These are phyloP conservation scores for Penicillium digitatum DNA, from an alignment of 2,329 filamentous ascomycete species.

Conservation along the genomic window DNA sequence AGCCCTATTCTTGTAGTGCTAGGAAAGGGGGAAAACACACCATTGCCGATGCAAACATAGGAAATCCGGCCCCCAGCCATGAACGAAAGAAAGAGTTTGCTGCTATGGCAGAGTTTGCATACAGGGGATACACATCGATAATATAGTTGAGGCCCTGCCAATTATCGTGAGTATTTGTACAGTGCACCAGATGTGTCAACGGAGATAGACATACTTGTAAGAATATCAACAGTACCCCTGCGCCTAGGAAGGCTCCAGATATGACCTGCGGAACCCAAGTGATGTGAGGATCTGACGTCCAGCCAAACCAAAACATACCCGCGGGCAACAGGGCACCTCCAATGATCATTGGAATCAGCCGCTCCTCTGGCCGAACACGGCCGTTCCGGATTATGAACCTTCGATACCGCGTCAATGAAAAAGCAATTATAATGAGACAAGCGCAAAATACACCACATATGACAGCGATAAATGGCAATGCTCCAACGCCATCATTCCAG, in stretches of 20 bases:
- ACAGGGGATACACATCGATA: constrained; percentile 33
- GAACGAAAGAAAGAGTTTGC: constrained; percentile 31
- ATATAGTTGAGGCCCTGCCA: constrained; percentile 31
- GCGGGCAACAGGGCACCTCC: constrained; percentile 40
- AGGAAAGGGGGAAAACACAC: neutral
- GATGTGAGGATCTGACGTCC: constrained; percentile 41
- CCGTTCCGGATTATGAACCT: constrained; percentile 16
- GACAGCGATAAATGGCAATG: constrained; percentile 46
- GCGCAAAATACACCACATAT: constrained; percentile 43
- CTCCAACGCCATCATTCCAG: constrained; percentile 42
- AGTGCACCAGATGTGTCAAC: too few relatives aligned
- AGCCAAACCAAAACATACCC: constrained; percentile 48
- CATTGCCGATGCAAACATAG: constrained; percentile 25
- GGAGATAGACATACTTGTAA: neutral
- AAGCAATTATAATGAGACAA: constrained; percentile 27
- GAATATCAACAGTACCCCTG: constrained; percentile 2
- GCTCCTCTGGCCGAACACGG: constrained; percentile 38
- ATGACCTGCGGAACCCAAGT: constrained; percentile 40
- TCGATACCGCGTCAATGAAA: constrained; percentile 34
- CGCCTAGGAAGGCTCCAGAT: constrained; percentile 34
- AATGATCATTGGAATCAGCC: constrained; percentile 45
- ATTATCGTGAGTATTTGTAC: neutral
- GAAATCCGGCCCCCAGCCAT: constrained; percentile 29
- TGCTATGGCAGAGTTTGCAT: constrained; percentile 34
- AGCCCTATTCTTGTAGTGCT: neutral